Evolutionary conservation across 164 flowering plant genomes (phyloP), one percentile per base, ranked within the genome.

Genomic region (Vitis amurensis): DNA sequence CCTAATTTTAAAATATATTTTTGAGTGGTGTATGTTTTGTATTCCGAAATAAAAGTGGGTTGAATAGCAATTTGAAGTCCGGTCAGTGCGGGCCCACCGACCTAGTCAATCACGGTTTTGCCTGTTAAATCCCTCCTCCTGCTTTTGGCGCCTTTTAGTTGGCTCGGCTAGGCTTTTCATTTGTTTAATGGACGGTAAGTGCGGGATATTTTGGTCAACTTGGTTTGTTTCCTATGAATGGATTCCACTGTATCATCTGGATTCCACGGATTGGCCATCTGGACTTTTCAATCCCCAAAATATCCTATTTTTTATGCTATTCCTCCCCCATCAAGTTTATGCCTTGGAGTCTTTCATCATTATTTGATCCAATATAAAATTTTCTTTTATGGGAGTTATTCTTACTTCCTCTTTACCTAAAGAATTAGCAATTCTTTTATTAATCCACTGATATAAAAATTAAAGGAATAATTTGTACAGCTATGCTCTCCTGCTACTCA

Each of bases 61-160:
- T 37, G 44, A 37, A 37, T 37, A 37, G 44, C 4, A 37, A 37
- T 9, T 77, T 79, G 67, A 68, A 74, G 63, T 83, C 86, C 83
- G 86, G 72, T 73, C 67, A 58, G 72, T n/a, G 59, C 49, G 70
- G 76, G 81, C 14, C 72, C 81, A 72, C 75, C 4, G 49, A 50
- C 74, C 63, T 59, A 65, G 76, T 73, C 76, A 68, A 71, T 76
- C 76, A 73, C 78, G 72, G 64, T 70, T 53, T 52, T n/a, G 27
- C 11, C 17, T 30, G 15, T 37, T 44, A 30, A 52, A 27, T n/a
- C 61, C 55, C 12, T 66, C 51, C 48, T 17, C 50, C 15, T 27
- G 2, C 14, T 14, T 56, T 37, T 59, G 61, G 52, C 19, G 8
- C n/a, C 48, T 68, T 11, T 23, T 30, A 4, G 6, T 72, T 29